Evolutionary conservation across 179 eudicot genomes (phyloP).

Genomic region (Pouteria campechiana): DNA sequence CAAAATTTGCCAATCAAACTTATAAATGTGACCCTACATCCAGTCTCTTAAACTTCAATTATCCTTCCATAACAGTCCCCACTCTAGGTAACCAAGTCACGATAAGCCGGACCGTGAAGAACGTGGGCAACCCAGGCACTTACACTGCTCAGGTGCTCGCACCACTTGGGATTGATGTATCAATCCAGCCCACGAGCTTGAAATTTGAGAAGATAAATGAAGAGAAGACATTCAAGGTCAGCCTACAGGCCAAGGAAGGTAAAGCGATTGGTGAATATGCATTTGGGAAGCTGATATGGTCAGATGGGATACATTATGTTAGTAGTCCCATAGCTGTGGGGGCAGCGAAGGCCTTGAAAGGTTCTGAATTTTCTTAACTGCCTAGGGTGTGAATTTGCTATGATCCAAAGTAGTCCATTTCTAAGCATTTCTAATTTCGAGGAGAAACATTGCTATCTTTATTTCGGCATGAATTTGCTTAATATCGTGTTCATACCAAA

Average conservation of each 20-base stretch:
- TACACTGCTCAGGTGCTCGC: constrained; percentile 26
- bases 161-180: constrained; percentile 35
- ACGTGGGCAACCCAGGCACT: constrained; percentile 57
- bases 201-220: constrained; percentile 38
- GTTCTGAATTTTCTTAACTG: too few species aligned
- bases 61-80: constrained; percentile 77
- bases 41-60: constrained; percentile 42
- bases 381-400: too few species aligned
- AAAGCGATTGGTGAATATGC: constrained; percentile 30
- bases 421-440: too few species aligned
- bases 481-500: too few species aligned
- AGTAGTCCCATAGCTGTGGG: constrained; percentile 73
- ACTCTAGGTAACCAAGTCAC: constrained; percentile 37
- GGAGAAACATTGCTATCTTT: too few species aligned
- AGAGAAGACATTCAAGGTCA: constrained; percentile 40
- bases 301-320: constrained; percentile 65
- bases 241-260: constrained; percentile 15
- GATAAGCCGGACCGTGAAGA: constrained; percentile 51
- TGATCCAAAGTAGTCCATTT: too few species aligned
- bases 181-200: constrained; percentile 31
- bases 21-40: constrained; percentile 31
- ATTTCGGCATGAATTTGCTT: too few species aligned
- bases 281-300: constrained; percentile 70
- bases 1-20: constrained; percentile 14
- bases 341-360: too few species aligned